Evolutionary conservation across 768 basidiomycete species (phyloP), one percentile per base, ranked within the genome.

Genomic region (Collybiopsis luxurians): DNA sequence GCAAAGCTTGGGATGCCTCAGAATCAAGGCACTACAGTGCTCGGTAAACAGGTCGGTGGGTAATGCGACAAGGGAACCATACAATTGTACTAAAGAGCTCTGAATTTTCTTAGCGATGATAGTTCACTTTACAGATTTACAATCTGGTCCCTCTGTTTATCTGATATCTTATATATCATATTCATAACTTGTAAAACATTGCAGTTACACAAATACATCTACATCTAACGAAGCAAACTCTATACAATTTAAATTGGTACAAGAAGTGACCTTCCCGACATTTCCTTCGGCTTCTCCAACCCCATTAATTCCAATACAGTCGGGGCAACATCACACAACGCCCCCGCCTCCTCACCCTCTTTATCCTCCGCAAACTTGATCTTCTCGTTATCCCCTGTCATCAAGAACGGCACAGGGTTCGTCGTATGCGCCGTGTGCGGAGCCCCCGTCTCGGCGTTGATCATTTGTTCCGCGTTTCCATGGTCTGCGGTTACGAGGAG

Each of bases 401-500:
- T 85, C 64, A 96, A 93, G 77, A 96, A 92, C 13, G 94, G 94
- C 9, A 96, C 94, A 1, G 83, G 79, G 73, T 93, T 95, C 56
- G 89, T 92, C 38, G 90, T 92, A 66, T 93, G 90, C n/a, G 91
- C 90, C 10, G 94, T 97, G 71, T 95, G 92, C 15, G 95, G 93
- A 42, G 82, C 86, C 36, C 90, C 90, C 0, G 92, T 95, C 61
- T 86, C 81, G 2, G 79, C 78, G 71, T 95, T 90, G 59, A 85
- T 74, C 94, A 95, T 95, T 75, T 95, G 90, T 71, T 96, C 94
- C 40, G 94, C 95, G 67, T 98, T 98, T 3, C 95, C 95, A 69
- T 97, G 95, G 69, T 97, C 95, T 12, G 95, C 87, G 2, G 95
- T 96, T 69, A 98, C 77, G 60, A 92, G 75, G 28, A 98, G 78